phyloP scores from a whole-genome alignment of 2,329 filamentous ascomycete genomes.

The Xylariales sp. region DNA sequence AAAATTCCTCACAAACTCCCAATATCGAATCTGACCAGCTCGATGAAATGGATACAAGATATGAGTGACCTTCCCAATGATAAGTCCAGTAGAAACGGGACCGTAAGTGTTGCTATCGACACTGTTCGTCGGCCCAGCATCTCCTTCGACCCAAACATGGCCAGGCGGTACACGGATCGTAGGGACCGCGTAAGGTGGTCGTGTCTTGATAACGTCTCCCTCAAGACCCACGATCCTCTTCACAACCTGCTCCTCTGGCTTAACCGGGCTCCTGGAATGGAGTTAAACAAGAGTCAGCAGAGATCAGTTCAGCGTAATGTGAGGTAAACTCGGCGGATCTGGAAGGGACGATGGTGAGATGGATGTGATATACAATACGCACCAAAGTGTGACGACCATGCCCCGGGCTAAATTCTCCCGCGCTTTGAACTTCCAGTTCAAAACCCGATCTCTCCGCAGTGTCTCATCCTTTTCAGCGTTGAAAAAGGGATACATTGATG shows the following conservation, averaged over 20 bases:
- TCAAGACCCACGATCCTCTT: constrained; percentile 81
- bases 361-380: too few relatives aligned
- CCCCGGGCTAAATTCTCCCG: constrained; percentile 59
- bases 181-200: constrained; percentile 52
- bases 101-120: constrained; percentile 89
- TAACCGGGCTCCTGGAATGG: constrained; percentile 58
- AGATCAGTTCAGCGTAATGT: constrained; percentile 2
- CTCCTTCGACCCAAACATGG: constrained; percentile 94
- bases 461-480: constrained; percentile 62
- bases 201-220: constrained; percentile 70
- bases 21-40: constrained; percentile 54
- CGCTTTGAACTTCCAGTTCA: constrained; percentile 56
- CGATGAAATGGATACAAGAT: constrained; percentile 66
- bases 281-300: constrained; percentile 1
- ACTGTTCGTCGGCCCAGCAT: constrained; percentile 66
- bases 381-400: constrained; percentile 72
- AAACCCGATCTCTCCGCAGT: constrained; percentile 48
- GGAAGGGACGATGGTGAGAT: too few relatives aligned
- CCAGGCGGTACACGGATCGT: constrained; percentile 68
- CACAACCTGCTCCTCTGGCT: constrained; percentile 65
- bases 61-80: constrained; percentile 70
- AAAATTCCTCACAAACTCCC: constrained; percentile 38
- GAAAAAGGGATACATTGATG: constrained; percentile 74
- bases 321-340: neutral
- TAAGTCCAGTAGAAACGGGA: constrained; percentile 69